Conservation (phyloP, 371 early-diverging fungal species). For the Sanchytrium tribonematis region DNA sequence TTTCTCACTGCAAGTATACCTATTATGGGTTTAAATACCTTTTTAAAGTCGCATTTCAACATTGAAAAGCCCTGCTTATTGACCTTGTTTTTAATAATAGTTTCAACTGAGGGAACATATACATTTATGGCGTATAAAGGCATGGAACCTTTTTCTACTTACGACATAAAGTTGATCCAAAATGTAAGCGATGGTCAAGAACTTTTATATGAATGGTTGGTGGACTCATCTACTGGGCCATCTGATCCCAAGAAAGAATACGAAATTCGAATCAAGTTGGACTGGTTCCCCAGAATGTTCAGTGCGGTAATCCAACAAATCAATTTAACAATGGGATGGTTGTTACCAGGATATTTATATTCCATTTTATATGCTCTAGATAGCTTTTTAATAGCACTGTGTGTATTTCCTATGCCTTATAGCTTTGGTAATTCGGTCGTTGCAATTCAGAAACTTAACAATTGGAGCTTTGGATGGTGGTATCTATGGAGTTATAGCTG, state of each 20-base stretch:
- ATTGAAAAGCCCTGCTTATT: neutral
- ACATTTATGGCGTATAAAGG: neutral
- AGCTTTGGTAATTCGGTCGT: neutral
- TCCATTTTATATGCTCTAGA: neutral
- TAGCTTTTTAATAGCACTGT: neutral
- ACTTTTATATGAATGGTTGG: neutral
- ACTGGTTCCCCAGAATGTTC: neutral
- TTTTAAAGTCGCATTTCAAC: neutral
- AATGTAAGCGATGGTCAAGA: neutral
- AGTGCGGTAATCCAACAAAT: neutral
- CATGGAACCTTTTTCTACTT: neutral
- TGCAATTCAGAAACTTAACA: neutral
- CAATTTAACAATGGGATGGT: neutral
- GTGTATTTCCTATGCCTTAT: neutral
- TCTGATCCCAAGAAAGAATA: neutral
- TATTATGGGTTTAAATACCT: neutral
- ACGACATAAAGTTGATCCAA: neutral
- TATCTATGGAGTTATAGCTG: neutral
- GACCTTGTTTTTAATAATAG: neutral
- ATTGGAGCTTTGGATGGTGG: neutral
- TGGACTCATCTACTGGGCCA: neutral
- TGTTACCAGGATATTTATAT: neutral
- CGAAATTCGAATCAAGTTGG: neutral
- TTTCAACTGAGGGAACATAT: neutral
- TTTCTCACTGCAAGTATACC: neutral